A percentile compares a stretch with the other conserved stretches of the same genome.
phyloP scores from a whole-genome alignment of 306 rosid species.

The Acacia melanoxylon region DNA sequence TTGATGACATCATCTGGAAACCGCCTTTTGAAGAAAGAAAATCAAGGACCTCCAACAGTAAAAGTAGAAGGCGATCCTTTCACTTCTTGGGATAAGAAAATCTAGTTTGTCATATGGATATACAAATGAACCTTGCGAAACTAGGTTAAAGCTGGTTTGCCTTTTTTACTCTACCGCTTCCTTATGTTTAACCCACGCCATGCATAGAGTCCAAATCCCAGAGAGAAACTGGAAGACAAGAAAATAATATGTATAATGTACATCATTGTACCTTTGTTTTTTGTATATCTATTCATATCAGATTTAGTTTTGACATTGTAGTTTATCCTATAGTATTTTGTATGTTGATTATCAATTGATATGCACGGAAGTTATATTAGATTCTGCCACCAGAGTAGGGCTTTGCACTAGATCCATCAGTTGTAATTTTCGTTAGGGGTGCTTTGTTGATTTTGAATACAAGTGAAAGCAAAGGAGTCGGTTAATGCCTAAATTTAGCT shows the following conservation, averaged over 20 bases:
- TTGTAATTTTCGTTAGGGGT: not conserved
- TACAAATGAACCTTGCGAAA: not conserved
- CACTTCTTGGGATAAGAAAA: not conserved
- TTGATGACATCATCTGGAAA: constrained; percentile 91
- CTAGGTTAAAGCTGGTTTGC: constrained; percentile 22
- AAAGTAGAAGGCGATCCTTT: constrained; percentile 58
- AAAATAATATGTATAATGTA: not conserved
- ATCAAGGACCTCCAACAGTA: constrained; percentile 52
- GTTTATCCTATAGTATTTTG: not conserved
- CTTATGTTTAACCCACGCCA: not conserved
- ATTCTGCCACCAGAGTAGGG: not conserved
- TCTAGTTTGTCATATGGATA: not conserved
- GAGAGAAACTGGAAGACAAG: not conserved
- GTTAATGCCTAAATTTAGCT: not conserved
- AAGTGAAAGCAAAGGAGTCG: not conserved
- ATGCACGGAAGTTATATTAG: constrained; percentile 13
- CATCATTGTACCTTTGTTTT: constrained; percentile 13
- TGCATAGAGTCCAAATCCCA: not conserved
- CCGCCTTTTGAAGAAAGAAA: constrained; percentile 67
- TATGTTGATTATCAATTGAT: constrained; percentile 5
- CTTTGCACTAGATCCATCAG: not conserved
- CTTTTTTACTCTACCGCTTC: not conserved
- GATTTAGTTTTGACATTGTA: not conserved
- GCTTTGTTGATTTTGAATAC: not conserved
- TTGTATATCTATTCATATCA: constrained; percentile 27